These are phyloP conservation scores for Aspergillus sparsus DNA, from an alignment of 495 filamentous ascomycete species.

Conservation along the genomic window DNA sequence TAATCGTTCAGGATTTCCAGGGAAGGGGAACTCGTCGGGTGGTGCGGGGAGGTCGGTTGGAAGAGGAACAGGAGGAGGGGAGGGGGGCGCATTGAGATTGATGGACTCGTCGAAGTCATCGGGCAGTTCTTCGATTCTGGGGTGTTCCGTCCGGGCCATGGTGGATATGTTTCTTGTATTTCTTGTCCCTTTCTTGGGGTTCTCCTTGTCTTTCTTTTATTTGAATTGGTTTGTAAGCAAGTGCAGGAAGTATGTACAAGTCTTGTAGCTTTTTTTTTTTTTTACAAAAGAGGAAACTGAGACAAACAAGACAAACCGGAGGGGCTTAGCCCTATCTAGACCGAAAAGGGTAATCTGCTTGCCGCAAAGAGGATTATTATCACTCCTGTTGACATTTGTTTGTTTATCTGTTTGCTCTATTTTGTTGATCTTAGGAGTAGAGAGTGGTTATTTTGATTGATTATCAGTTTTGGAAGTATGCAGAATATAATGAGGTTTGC, in stretches of 20 bases:
- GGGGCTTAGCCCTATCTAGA: constrained; percentile 32
- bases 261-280: background rate
- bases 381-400: background rate
- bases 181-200: background rate
- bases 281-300: constrained; percentile 7
- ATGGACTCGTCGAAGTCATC: constrained; percentile 53
- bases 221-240: too few relatives aligned
- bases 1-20: constrained; percentile 43
- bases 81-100: constrained; percentile 30
- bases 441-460: too few relatives aligned
- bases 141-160: constrained; percentile 51
- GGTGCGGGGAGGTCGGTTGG: constrained; percentile 30
- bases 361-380: background rate
- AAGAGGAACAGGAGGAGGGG: background rate
- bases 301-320: constrained; percentile 46
- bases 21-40: constrained; percentile 43
- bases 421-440: too few relatives aligned
- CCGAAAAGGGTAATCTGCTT: background rate
- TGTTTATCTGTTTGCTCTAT: background rate
- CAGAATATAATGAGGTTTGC: too few relatives aligned
- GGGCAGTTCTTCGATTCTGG: constrained; percentile 54
- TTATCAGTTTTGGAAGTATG: too few relatives aligned
- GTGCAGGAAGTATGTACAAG: background rate
- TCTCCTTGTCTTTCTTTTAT: too few relatives aligned
- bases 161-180: background rate